Base-by-base conservation (phyloP, 768 basidiomycete species). In the Phanerochaete carnosa region DNA sequence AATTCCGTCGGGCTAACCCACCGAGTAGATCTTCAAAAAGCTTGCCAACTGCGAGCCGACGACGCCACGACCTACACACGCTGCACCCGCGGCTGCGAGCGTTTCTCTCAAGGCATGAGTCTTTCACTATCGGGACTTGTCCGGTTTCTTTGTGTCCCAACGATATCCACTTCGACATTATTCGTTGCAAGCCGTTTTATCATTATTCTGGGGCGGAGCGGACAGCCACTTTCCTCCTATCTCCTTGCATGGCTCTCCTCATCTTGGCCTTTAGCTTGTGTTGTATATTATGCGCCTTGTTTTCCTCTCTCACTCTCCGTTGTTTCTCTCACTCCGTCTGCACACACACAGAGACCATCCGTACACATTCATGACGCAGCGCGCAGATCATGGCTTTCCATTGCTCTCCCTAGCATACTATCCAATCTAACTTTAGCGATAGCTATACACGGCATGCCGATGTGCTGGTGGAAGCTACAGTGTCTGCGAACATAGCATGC, bases 11-110 rank as follows among this genome's bases (percentile, higher is more conserved):
- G 29, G 6, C 52, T 23, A 25, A 46, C 46, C n/a, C 45, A 22
- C 39, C 23, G 5, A 13, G 23, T 4, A 78, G 77, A 77, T 79
- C 46, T 78, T 78, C 69, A 80, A 81, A 74, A 83, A 82, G 69
- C 76, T 85, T 29, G 80, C 82, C 37, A 45, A 46, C 39, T 16
- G 26, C 50, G 59, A 63, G 25, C 32, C 47, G 19, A 39, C 58
- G 25, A 45, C 58, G 26, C 39, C 62, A 43, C 39, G 45, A 47
- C 62, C 62, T 30, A 51, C 56, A 37, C 43, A 49, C 35, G 50
- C 55, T 29, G 35, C 60, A 12, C 53, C 59, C 39, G 9, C 59
- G 26, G 30, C 57, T 19, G 45, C 56, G 22, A 55, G 56, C 43
- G 61, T 57, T 12, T 43, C 55, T 7, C 56, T 62, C 11, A 56